phyloP scores from a whole-genome alignment of 169 alveolate species.

The Cyclospora cayetanensis region DNA sequence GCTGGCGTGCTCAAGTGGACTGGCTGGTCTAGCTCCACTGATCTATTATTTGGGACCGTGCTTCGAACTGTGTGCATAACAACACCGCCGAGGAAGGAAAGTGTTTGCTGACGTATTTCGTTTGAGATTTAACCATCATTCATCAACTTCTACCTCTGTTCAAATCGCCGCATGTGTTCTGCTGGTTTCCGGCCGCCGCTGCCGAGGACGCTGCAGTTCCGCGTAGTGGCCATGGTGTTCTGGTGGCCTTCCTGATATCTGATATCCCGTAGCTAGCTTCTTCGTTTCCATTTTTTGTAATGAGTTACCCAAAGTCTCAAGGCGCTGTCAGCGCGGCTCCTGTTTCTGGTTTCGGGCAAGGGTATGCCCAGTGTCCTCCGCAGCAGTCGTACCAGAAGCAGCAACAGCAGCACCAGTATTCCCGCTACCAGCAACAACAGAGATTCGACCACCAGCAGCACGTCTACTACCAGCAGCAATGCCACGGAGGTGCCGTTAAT shows the following conservation, averaged over 20 bases:
- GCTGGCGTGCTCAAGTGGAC: slow-evolving; percentile 57
- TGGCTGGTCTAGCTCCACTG: slow-evolving; percentile 41
- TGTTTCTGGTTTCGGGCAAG: slow-evolving; percentile 45
- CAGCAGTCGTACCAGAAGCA: slow-evolving; percentile 49
- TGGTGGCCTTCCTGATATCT: slow-evolving; percentile 19
- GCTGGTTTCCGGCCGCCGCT: not conserved
- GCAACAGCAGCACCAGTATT: slow-evolving; percentile 41
- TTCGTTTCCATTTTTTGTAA: slow-evolving; percentile 21
- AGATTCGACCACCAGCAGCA: slow-evolving; percentile 34
- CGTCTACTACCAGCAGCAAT: slow-evolving; percentile 59
- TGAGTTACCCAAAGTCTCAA: slow-evolving; percentile 58
- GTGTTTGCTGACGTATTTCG: too few relatives aligned
- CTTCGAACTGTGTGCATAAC: too few relatives aligned
- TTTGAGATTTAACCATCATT: too few relatives aligned
- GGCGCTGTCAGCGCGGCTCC: slow-evolving; percentile 69
- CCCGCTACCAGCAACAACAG: slow-evolving; percentile 58
- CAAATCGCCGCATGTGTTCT: too few relatives aligned
- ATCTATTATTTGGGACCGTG: not conserved
- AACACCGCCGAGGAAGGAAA: too few relatives aligned
- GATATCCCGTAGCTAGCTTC: not conserved
- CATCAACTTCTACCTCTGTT: too few relatives aligned
- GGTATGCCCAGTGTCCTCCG: slow-evolving; percentile 44
- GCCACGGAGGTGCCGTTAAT: slow-evolving; percentile 33
- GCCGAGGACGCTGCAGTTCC: not conserved
- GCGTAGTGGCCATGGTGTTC: slow-evolving; percentile 56